Evolutionary conservation across 1,284 basidiomycete species (phyloP).

Genomic region (Fistulinella cinereoalba): DNA sequence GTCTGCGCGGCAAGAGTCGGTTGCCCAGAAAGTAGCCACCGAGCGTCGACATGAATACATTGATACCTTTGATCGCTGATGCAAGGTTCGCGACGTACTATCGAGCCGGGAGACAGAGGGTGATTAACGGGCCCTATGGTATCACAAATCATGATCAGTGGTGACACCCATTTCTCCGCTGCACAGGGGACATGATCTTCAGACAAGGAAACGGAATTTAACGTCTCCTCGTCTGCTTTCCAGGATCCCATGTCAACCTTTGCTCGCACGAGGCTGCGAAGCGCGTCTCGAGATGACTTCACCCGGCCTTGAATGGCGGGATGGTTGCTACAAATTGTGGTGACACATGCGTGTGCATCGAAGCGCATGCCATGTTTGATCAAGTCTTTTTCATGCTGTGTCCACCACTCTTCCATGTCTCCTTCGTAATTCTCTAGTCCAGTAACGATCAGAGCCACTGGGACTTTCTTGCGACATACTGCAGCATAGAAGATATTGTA

Average conservation of each 20-base stretch:
- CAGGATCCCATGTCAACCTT: constrained; percentile 11
- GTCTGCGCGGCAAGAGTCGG: constrained; percentile 2
- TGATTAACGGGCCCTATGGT: constrained; percentile 4
- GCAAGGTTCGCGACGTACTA: constrained; percentile 2
- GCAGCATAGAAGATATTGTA: constrained; percentile 33
- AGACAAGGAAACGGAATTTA: constrained; percentile 22
- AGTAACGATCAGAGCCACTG: constrained; percentile 34
- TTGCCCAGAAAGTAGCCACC: constrained; percentile 2
- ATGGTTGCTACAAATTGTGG: constrained; percentile 30
- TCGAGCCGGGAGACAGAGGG: constrained; percentile 2
- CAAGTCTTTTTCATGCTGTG: constrained; percentile 27
- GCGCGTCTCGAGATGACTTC: constrained; percentile 16
- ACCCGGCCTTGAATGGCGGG: constrained; percentile 26
- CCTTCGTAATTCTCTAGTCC: constrained; percentile 34
- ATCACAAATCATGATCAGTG: constrained; percentile 21
- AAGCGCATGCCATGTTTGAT: constrained; percentile 28
- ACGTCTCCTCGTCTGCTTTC: constrained; percentile 18
- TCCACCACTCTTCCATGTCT: constrained; percentile 36
- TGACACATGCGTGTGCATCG: constrained; percentile 31
- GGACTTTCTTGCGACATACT: constrained; percentile 30
- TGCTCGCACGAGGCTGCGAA: constrained; percentile 18
- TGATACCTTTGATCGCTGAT: constrained; percentile 12
- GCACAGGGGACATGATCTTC: constrained; percentile 20
- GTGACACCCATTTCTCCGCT: constrained; percentile 11
- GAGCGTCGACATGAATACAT: constrained; percentile 13